Evolutionary conservation across 768 basidiomycete genomes (phyloP).

Genomic region (Bullera alba): DNA sequence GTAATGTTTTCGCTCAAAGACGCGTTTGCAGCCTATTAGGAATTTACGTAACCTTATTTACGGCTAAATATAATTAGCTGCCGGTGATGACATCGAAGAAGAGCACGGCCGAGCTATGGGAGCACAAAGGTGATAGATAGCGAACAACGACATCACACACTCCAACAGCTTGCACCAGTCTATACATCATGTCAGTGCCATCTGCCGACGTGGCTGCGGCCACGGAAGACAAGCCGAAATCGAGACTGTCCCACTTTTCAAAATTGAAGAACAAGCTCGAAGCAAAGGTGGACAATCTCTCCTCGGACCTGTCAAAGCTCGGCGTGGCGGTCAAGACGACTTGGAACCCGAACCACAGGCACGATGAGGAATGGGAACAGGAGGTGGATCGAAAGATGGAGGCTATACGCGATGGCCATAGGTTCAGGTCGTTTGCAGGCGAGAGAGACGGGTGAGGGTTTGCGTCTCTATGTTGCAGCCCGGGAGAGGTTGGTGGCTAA

Average conservation of each 20-base stretch:
- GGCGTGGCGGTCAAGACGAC: slow-evolving; percentile 35
- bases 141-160: too few species aligned
- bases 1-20: too few species aligned
- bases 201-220: not conserved
- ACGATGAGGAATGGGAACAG: slow-evolving; percentile 63
- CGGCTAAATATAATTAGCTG: too few species aligned
- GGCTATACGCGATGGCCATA: slow-evolving; percentile 68
- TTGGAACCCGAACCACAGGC: slow-evolving; percentile 42
- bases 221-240: not conserved
- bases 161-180: too few species aligned
- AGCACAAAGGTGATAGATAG: too few species aligned
- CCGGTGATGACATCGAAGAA: too few species aligned
- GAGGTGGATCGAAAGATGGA: slow-evolving; percentile 53
- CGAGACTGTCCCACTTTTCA: slow-evolving; percentile 15
- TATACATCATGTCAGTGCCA: slow-evolving; percentile 2
- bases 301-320: slow-evolving; percentile 25
- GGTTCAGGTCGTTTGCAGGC: slow-evolving; percentile 76
- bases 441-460: slow-evolving; percentile 51
- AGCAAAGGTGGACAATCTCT: slow-evolving; percentile 27
- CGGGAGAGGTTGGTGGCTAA: too few species aligned
- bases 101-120: too few species aligned
- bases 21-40: too few species aligned
- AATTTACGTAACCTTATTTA: too few species aligned
- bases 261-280: too few species aligned
- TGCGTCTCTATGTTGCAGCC: not conserved